Base-by-base conservation (phyloP, 306 rosid species). In the Ceratonia siliqua region DNA sequence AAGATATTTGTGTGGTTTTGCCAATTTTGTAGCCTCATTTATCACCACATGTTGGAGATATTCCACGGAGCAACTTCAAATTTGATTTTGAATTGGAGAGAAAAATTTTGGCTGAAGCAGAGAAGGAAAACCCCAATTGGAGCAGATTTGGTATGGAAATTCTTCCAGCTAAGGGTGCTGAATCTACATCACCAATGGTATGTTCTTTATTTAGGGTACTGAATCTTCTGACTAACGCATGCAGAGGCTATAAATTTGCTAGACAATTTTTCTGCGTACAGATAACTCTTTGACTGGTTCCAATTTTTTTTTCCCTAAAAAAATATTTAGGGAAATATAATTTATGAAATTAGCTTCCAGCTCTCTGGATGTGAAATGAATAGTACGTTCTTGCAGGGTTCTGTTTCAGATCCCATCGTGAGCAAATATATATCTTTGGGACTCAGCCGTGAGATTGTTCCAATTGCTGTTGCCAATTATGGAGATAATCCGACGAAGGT, bases 401-500 rank as follows among this genome's bases (percentile, higher is more conserved):
- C 96, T 73, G 25, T 57, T 46, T 75, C 79, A n/a, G 92, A 88
- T 83, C 91, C 97, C 24, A 25, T 80, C 33, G 85, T 85, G 77
- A 81, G 82, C 81, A 92, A 90, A 79, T 87, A 89, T 73, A 66
- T 90, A 68, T 77, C 87, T 25, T 79, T 82, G 77, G 97, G 93
- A 74, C 89, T 92, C 64, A 88, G 52, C 78, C 80, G 88, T 69
- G 93, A 87, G 55, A 92, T 94, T 46, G 97, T 87, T 74, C 83
- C 87, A 63, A 78, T 79, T 41, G 98, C 96, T 4, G 93, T 91
- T 69, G 75, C 84, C 0, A 83, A 87, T 68, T 90, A 85, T 25
- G 97, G 98, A 59, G 98, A 94, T 83, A 80, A 88, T 87, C 89
- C 92, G 27, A 80, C 89, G 55, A 90, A 90, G 93, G 96, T 90